Evolutionary conservation across 176 grass and related monocot genomes (phyloP).

Genomic region (Eleusine indica): DNA sequence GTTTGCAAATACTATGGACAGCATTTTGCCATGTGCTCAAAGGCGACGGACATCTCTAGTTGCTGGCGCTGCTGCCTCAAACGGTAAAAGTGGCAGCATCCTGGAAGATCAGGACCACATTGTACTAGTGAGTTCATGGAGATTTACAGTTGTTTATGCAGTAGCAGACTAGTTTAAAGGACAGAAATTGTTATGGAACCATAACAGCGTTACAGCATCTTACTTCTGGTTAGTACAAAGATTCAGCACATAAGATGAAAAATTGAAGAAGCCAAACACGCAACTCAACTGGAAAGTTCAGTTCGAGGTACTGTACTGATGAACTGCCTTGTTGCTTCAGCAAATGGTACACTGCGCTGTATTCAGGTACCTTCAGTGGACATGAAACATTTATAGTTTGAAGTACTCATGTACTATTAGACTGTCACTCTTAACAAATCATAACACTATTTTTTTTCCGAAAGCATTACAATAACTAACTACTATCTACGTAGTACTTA

Average conservation of each 20-base stretch:
- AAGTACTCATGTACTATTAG: conserved; percentile 23
- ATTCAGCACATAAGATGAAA: conserved; percentile 13
- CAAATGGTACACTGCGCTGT: conserved; percentile 37
- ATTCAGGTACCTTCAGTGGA: conserved; percentile 22
- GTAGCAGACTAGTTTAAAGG: conserved; percentile 9
- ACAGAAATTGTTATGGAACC: neutral
- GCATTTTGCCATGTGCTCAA: conserved; percentile 51
- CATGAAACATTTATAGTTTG: conserved; percentile 30
- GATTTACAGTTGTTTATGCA: conserved; percentile 39
- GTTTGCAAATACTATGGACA: conserved; percentile 12
- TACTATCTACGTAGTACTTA: neutral
- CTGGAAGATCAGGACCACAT: conserved; percentile 33
- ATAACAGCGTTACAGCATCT: conserved; percentile 26
- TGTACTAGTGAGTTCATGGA: conserved; percentile 33
- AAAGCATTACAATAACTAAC: neutral
- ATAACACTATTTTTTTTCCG: neutral
- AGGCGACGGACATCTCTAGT: conserved; percentile 30
- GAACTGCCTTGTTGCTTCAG: conserved; percentile 36
- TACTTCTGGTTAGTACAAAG: neutral
- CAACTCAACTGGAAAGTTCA: conserved; percentile 28
- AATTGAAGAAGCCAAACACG: conserved; percentile 18
- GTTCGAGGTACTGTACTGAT: conserved; percentile 22
- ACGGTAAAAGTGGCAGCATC: conserved; percentile 42
- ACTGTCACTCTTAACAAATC: conserved; percentile 7
- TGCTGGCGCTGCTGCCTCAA: conserved; percentile 28